Evolutionary conservation across 129 eudicot genomes (phyloP), one percentile per base, ranked within the genome.

Genomic region (Artemisia tridentata): DNA sequence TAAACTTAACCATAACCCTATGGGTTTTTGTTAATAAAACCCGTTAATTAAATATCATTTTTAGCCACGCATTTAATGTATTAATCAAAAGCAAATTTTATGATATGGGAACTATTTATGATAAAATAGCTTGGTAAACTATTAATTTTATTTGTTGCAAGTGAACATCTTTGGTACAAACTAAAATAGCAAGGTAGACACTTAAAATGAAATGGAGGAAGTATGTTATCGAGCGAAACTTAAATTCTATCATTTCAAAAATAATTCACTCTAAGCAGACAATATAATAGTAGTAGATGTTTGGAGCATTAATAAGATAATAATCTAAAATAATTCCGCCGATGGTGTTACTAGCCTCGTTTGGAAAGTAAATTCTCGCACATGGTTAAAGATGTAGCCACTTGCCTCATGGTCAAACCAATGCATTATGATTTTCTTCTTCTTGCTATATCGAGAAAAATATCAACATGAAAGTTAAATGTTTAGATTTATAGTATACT

Each of bases 381-480:
- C 80, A 75, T 75, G 74, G 74, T 67, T 75, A 67, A 57, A 67
- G 68, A 19, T 75, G 62, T 58, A 57, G 68, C 79, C 68, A 75
- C 80, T 75, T 75, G 74, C 57, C 74, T 48, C 62, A 4, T 75
- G 80, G 74, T 75, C 80, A 68, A 75, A 67, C 80, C 53, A 58
- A 61, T 58, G 45, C 60, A 58, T 57, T 8, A 75, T 75, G 43
- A 13, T 59, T 64, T 57, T 19, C 58, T 51, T 9, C 31, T 31
- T 54, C 14, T 53, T 3, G 4, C 13, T 57, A 45, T 29, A 4
- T 27, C 34, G 34, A 29, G 34, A 29, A 29, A 29, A 29, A 27
- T 27, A 27, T 27, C 38, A 3, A 54, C 6, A 19, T 2, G 12
- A 69, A 38, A 25, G 5, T 1, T 10, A 48, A 48, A 48, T 48